Percentiles rank a stretch among this genome's conserved stretches.
phyloP scores from a whole-genome alignment of 148 eudicot species.

The Vaccinium corymbosum region DNA sequence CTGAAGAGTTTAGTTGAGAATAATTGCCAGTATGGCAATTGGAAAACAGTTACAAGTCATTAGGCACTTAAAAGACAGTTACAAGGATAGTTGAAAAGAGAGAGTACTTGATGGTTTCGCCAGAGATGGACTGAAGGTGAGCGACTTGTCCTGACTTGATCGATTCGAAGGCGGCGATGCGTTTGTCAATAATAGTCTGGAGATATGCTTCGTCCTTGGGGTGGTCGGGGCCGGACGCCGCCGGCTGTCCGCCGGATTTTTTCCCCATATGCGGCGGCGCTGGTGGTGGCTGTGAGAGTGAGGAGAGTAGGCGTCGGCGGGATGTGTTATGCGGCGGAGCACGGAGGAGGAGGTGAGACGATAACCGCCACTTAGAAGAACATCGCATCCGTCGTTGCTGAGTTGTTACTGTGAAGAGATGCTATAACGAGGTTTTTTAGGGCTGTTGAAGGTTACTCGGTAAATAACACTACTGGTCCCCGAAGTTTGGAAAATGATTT shows the following conservation, averaged over 20 bases:
- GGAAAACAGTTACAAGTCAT: background rate
- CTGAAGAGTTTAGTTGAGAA: background rate
- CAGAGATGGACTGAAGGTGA: conserved; percentile 35
- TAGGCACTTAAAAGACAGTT: background rate
- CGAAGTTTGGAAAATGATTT: background rate
- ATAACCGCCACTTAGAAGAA: background rate
- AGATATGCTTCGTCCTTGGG: conserved; percentile 67
- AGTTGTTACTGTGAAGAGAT: background rate
- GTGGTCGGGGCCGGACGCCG: conserved; percentile 13
- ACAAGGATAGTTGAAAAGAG: background rate
- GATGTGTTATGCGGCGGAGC: conserved; percentile 4
- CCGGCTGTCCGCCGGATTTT: conserved; percentile 14
- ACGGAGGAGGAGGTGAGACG: conserved; percentile 22
- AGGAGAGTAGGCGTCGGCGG: conserved; percentile 9
- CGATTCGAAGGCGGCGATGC: conserved; percentile 49
- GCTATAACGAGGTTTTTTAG: background rate
- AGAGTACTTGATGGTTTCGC: conserved; percentile 55
- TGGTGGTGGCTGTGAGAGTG: conserved; percentile 6
- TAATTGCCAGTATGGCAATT: background rate
- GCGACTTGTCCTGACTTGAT: conserved; percentile 37
- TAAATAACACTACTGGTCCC: background rate
- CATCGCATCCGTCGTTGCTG: conserved; percentile 11
- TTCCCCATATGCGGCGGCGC: conserved; percentile 33
- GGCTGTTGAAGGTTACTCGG: background rate
- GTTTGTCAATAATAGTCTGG: conserved; percentile 45